These are phyloP conservation scores for Ophiostoma sp. DNA, from an alignment of 2,329 filamentous ascomycete species.

Conservation along the genomic window DNA sequence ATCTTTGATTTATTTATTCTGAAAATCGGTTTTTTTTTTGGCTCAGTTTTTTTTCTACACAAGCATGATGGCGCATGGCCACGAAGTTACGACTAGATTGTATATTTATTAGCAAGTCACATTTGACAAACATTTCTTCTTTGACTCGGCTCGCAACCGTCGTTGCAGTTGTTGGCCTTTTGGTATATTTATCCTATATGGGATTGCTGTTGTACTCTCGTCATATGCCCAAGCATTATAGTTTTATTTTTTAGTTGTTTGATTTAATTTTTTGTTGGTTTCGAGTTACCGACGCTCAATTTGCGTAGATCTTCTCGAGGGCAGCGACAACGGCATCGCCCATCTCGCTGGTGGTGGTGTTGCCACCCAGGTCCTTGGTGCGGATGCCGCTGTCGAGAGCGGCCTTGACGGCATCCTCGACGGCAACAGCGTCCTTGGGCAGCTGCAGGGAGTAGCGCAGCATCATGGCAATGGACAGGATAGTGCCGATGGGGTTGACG, in stretches of 20 bases:
- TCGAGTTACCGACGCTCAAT: slow-evolving; percentile 26
- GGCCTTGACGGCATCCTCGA: slow-evolving; percentile 74
- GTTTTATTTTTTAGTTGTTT: neutral
- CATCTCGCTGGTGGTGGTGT: slow-evolving; percentile 62
- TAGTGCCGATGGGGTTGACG: slow-evolving; percentile 86
- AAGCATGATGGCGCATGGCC: neutral
- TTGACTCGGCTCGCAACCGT: neutral
- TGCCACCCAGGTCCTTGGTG: slow-evolving; percentile 82
- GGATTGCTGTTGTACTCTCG: neutral
- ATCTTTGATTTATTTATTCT: neutral
- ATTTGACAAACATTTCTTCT: neutral
- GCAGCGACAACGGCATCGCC: slow-evolving; percentile 76
- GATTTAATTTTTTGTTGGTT: neutral
- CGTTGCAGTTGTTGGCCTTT: neutral
- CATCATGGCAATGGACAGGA: slow-evolving; percentile 93
- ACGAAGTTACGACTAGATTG: neutral
- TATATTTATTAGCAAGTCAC: neutral
- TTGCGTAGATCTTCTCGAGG: slow-evolving; percentile 61
- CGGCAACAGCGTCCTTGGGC: slow-evolving; percentile 66
- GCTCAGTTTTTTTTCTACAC: neutral
- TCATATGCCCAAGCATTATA: neutral
- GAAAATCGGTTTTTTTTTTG: no score
- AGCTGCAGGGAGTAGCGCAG: slow-evolving; percentile 84
- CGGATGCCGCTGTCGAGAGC: slow-evolving; percentile 73
- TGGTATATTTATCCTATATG: slow-evolving; percentile 3